Conservation (phyloP, 2,329 filamentous ascomycete genomes). For the Clathrospora elynae region DNA sequence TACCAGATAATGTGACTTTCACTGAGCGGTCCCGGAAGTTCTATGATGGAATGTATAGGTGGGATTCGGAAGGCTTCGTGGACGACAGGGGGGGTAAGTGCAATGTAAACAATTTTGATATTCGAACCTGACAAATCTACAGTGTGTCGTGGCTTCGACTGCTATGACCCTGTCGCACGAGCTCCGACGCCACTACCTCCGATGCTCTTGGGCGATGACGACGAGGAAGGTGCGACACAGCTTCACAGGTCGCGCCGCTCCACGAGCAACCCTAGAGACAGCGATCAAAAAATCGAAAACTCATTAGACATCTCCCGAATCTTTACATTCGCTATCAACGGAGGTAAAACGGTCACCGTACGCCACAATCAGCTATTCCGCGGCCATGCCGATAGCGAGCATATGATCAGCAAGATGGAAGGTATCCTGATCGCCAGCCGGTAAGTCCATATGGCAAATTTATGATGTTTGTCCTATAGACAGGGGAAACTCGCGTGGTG, state of each 20-base stretch:
- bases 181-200: slow-evolving; percentile 31
- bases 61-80: slow-evolving; percentile 33
- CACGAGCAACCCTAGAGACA: too few relatives aligned
- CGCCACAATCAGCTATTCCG: slow-evolving; percentile 9
- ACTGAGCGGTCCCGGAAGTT: slow-evolving; percentile 34
- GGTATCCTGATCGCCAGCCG: slow-evolving; percentile 12
- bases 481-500: background rate
- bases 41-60: slow-evolving; percentile 37
- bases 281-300: background rate
- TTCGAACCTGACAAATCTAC: slow-evolving; percentile 5
- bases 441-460: too few relatives aligned
- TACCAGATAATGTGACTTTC: slow-evolving; percentile 10
- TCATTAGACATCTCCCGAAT: background rate
- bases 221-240: background rate
- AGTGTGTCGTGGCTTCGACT: slow-evolving; percentile 28
- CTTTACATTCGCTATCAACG: slow-evolving; percentile 2
- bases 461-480: too few relatives aligned
- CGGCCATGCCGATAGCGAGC: slow-evolving; percentile 2
- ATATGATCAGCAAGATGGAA: slow-evolving; percentile 16
- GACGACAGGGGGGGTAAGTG: slow-evolving; percentile 32
- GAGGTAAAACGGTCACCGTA: background rate
- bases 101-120: background rate
- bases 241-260: background rate
- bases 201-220: slow-evolving; percentile 13
- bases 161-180: slow-evolving; percentile 19